These are phyloP conservation scores for Cadophora gregata DNA, from an alignment of 2,329 filamentous ascomycete genomes.

Conservation along the genomic window DNA sequence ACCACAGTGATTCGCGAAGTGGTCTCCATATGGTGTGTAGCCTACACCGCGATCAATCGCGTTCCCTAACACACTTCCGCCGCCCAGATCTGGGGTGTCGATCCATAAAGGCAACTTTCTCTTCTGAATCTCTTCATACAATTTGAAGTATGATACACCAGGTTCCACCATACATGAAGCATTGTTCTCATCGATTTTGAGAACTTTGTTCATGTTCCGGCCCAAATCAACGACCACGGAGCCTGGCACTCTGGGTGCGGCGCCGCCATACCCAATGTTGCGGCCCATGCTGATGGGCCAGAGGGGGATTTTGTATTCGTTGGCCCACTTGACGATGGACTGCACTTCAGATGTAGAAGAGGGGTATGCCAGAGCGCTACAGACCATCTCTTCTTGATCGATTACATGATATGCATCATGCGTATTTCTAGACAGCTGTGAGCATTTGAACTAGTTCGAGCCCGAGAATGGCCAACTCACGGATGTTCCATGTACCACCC, in stretches of 20 bases:
- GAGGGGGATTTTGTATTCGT: conserved; percentile 52
- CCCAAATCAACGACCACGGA: conserved; percentile 46
- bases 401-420: conserved; percentile 52
- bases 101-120: conserved; percentile 14
- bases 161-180: conserved; percentile 59
- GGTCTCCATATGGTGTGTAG: conserved; percentile 53
- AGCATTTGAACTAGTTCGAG: background rate
- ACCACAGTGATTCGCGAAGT: conserved; percentile 49
- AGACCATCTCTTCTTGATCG: conserved; percentile 51
- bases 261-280: conserved; percentile 61
- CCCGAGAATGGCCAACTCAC: conserved; percentile 31
- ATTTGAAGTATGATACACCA: conserved; percentile 57
- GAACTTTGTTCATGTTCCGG: conserved; percentile 56
- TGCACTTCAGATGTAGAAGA: conserved; percentile 54
- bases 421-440: conserved; percentile 40
- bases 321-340: conserved; percentile 52
- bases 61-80: conserved; percentile 54
- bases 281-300: conserved; percentile 56
- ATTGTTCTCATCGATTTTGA: conserved; percentile 57
- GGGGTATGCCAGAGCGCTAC: conserved; percentile 52
- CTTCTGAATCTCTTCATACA: conserved; percentile 54
- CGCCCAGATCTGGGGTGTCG: conserved; percentile 45
- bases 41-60: conserved; percentile 53
- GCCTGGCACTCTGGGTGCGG: conserved; percentile 57
- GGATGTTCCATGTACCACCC: conserved; percentile 48